Conservation (phyloP, 768 basidiomycete genomes). For the Leucosporidium yakuticum region DNA sequence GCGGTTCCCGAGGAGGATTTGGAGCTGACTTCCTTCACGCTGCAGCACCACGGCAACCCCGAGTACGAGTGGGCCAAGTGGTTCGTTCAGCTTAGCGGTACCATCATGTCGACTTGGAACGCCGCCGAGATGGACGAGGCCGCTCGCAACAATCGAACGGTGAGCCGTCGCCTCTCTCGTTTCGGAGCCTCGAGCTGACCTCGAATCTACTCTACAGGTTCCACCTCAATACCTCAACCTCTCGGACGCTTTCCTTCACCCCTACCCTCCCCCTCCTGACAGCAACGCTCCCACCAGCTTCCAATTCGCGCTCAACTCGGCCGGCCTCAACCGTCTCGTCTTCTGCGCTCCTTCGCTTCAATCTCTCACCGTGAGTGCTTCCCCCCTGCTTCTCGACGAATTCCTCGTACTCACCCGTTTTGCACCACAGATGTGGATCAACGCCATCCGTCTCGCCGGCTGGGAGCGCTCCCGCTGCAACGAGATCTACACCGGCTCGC, state of each 20-base stretch:
- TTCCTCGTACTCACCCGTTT: background rate
- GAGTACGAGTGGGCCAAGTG: conserved; percentile 72
- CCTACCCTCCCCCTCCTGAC: conserved; percentile 42
- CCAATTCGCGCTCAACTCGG: conserved; percentile 86
- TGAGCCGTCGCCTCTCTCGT: conserved; percentile 7
- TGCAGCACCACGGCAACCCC: conserved; percentile 41
- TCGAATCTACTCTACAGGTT: conserved; percentile 50
- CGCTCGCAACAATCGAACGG: conserved; percentile 58
- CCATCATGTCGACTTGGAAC: conserved; percentile 84
- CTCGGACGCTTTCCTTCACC: conserved; percentile 55
- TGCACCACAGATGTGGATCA: conserved; percentile 58
- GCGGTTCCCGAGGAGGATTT: background rate
- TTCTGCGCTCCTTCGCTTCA: conserved; percentile 53
- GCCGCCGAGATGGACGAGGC: conserved; percentile 83
- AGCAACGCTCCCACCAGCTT: conserved; percentile 52
- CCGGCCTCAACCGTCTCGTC: conserved; percentile 79
- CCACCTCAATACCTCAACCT: conserved; percentile 82
- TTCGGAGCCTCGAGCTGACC: background rate
- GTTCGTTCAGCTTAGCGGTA: conserved; percentile 76
- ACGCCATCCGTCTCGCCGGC: conserved; percentile 76
- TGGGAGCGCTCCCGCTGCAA: conserved; percentile 95
- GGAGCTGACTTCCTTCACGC: background rate
- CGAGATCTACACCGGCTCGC: conserved; percentile 94
- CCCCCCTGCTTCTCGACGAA: conserved; percentile 40
- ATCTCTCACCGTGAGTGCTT: conserved; percentile 57